Percentiles rank a stretch among this genome's conserved stretches.
Evolutionary conservation across 768 basidiomycete species (phyloP).

Genomic region (Rhizopogon roseolus): DNA sequence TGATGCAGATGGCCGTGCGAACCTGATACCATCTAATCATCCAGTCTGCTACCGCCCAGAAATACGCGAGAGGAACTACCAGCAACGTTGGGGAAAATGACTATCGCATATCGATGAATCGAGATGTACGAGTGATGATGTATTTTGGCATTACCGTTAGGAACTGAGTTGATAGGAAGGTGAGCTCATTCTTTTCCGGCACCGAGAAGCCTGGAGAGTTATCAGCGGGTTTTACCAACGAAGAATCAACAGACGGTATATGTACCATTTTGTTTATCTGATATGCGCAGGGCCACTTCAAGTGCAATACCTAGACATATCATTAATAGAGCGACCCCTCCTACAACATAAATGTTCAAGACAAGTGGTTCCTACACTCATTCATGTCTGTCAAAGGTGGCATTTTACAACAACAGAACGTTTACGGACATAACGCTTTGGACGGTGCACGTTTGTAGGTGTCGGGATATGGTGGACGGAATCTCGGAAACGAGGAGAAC

Average conservation of each 20-base stretch:
- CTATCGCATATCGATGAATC: constrained; percentile 23
- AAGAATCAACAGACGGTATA: constrained; percentile 1
- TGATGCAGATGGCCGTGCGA: constrained; percentile 7
- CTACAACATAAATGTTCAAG: constrained; percentile 34
- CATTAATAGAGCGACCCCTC: constrained; percentile 38
- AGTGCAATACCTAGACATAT: constrained; percentile 42
- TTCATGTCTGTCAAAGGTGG: background rate
- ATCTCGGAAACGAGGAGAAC: constrained; percentile 36
- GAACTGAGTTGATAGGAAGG: constrained; percentile 40
- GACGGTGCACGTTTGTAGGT: constrained; percentile 26
- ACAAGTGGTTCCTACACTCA: constrained; percentile 21
- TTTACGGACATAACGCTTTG: constrained; percentile 39
- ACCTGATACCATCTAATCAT: constrained; percentile 57
- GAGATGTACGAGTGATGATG: background rate
- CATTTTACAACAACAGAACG: background rate
- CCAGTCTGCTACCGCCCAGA: constrained; percentile 53
- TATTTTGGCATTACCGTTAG: constrained; percentile 30
- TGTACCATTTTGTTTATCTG: constrained; percentile 39
- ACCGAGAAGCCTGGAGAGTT: constrained; percentile 47
- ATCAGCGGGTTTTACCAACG: constrained; percentile 8
- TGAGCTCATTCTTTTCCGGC: constrained; percentile 44
- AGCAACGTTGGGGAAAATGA: constrained; percentile 54
- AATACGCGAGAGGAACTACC: constrained; percentile 43
- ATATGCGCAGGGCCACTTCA: constrained; percentile 41
- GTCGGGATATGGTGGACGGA: constrained; percentile 48